Base-by-base conservation (phyloP, 1,284 basidiomycete genomes). In the Apiotrichum gamsii region DNA sequence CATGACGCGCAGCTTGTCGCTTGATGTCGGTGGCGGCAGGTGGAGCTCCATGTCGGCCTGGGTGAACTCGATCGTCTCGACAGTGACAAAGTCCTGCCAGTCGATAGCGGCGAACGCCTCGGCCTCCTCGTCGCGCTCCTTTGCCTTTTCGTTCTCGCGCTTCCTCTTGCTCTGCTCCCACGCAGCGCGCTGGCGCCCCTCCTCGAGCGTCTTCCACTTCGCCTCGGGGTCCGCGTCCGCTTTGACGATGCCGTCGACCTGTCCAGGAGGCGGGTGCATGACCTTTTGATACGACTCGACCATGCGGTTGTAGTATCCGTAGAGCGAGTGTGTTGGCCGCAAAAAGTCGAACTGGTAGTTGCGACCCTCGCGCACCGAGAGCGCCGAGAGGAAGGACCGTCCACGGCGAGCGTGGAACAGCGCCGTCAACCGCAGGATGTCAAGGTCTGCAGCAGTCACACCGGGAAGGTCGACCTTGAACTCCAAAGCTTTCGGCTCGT, bases 271-370 rank as follows among this genome's bases (percentile, higher is more conserved):
- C 39, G 95, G 91, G 51, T 89, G 80, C 64, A 98, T 77, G 54
- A 98, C 81, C 72, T 87, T 91, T 45, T 83, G 83, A 73, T 98
- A 98, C 70, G 95, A 91, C 65, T 97, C 91, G 52, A 97, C 90
- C 70, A 97, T 82, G 56, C 87, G 82, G 73, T 98, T 97, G 77
- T 97, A 99, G 74, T 89, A 94, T 43, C 86, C 84, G 64, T 94
- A 98, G 28, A 98, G 82, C 14, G 93, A 96, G 70, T 97, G 94
- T 1, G 83, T 88, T 4, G 94, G 95, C 37, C 90, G 82, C 42
- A 99, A 77, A 70, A 99, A 99, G 69, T 97, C 95, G 65, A 98
- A 99, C 64, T 98, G 94, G 67, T 90, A 95, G 73, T 97, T 98
- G 30, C 88, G 82, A 15, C 86, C 85, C 75, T 99, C 95, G 41